Conservation (phyloP, 1,284 basidiomycete species). For the Xerocomus amazonicus region DNA sequence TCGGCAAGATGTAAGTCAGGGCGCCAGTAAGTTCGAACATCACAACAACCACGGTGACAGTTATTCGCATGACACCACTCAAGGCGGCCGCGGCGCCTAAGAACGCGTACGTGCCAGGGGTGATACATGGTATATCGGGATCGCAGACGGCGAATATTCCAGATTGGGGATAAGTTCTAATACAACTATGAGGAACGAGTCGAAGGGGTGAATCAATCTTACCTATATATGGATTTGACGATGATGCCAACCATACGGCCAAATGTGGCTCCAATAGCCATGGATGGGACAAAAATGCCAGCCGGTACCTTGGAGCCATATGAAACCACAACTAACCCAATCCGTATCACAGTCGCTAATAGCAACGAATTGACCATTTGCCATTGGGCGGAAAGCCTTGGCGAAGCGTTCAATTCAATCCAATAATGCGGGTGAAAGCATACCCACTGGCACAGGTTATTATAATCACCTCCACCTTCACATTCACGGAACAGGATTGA, state of each 20-base stretch:
- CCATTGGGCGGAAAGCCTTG: constrained; percentile 89
- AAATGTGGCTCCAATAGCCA: constrained; percentile 96
- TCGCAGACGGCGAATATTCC: constrained; percentile 89
- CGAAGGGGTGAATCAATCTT: constrained; percentile 22
- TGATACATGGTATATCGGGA: constrained; percentile 94
- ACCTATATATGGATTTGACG: constrained; percentile 90
- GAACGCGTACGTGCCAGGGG: constrained; percentile 96
- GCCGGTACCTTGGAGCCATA: constrained; percentile 97
- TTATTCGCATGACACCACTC: constrained; percentile 95
- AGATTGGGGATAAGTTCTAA: constrained; percentile 75
- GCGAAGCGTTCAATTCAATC: constrained; percentile 12
- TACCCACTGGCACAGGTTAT: constrained; percentile 91
- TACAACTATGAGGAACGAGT: neutral
- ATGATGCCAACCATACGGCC: constrained; percentile 95
- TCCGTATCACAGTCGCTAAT: constrained; percentile 87
- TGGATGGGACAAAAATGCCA: constrained; percentile 96
- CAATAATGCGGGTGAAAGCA: constrained; percentile 2
- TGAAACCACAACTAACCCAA: constrained; percentile 84
- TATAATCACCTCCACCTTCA: constrained; percentile 88
- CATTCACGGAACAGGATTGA: constrained; percentile 97
- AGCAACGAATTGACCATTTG: constrained; percentile 90
- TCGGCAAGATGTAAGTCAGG: constrained; percentile 95
- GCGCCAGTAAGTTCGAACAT: constrained; percentile 99
- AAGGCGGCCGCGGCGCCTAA: constrained; percentile 93
- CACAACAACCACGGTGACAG: constrained; percentile 97